Conservation (phyloP, 73 alveolate species). For the Paramecium caudatum region DNA sequence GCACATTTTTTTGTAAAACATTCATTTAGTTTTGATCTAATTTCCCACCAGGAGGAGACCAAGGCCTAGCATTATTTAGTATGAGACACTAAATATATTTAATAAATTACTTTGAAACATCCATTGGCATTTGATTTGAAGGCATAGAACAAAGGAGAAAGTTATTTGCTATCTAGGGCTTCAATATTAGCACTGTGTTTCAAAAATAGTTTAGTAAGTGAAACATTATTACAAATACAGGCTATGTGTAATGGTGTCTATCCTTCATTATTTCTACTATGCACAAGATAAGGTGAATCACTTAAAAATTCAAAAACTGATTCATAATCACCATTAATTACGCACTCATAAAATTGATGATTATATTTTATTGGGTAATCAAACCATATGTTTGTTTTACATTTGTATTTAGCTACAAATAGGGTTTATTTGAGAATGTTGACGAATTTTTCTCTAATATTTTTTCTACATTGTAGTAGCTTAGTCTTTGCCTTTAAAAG, state of each 20-base stretch:
- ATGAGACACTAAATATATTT: background rate
- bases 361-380: background rate
- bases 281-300: slow-evolving; percentile 14
- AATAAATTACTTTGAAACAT: slow-evolving; percentile 23
- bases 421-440: background rate
- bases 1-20: background rate
- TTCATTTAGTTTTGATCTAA: background rate
- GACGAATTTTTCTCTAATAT: background rate
- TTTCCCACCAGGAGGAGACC: slow-evolving; percentile 65
- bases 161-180: slow-evolving; percentile 32
- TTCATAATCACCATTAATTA: slow-evolving; percentile 37
- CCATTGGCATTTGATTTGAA: slow-evolving; percentile 43
- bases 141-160: slow-evolving; percentile 23
- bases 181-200: background rate
- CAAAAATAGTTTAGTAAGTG: background rate
- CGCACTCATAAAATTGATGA: background rate
- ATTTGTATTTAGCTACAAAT: slow-evolving; percentile 25
- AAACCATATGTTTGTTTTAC: background rate
- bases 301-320: background rate
- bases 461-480: background rate
- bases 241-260: slow-evolving; percentile 56
- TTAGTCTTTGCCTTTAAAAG: slow-evolving; percentile 31
- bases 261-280: slow-evolving; percentile 23
- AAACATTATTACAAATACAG: slow-evolving; percentile 46
- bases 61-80: background rate